Conservation (phyloP, 257 asterid species). For the Perilla frutescens region DNA sequence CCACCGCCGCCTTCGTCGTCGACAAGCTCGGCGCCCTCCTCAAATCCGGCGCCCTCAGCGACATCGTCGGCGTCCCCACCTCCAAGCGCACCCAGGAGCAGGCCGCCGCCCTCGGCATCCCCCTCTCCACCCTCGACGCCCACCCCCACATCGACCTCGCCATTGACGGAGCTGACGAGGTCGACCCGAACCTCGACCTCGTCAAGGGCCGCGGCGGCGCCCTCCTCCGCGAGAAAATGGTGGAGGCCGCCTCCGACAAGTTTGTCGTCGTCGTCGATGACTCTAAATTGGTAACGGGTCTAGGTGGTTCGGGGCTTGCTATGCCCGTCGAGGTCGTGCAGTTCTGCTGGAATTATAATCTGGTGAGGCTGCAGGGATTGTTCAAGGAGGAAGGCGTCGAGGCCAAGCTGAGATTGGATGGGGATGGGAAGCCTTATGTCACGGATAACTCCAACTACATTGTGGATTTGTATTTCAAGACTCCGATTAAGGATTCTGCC, state of each 20-base stretch:
- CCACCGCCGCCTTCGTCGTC: constrained; percentile 97
- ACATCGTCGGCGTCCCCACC: constrained; percentile 82
- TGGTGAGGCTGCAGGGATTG: constrained; percentile 62
- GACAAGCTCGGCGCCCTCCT: constrained; percentile 82
- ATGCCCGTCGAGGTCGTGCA: constrained; percentile 98
- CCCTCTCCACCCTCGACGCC: constrained; percentile 67
- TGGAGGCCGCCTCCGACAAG: constrained; percentile 84
- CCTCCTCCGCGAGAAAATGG: constrained; percentile 89
- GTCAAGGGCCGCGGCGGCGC: constrained; percentile 99
- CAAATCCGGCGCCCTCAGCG: constrained; percentile 66
- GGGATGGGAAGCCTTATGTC: constrained; percentile 74
- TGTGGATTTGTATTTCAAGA: constrained; percentile 87
- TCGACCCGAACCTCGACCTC: constrained; percentile 83
- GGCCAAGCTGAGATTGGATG: constrained; percentile 61
- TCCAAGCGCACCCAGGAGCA: constrained; percentile 82
- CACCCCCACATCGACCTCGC: constrained; percentile 80
- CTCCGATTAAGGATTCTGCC: constrained; percentile 76
- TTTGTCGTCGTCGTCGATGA: constrained; percentile 92
- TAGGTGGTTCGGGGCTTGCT: constrained; percentile 91
- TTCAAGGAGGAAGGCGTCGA: constrained; percentile 77
- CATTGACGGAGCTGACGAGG: constrained; percentile 95
- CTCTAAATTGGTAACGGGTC: constrained; percentile 73
- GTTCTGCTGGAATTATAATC: constrained; percentile 60
- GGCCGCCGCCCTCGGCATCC: constrained; percentile 66
- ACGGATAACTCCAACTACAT: constrained; percentile 89